Evolutionary conservation across 192 early-diverging fungal species (phyloP), one percentile per base, ranked within the genome.

Genomic region (Mortierella hygrophila): DNA sequence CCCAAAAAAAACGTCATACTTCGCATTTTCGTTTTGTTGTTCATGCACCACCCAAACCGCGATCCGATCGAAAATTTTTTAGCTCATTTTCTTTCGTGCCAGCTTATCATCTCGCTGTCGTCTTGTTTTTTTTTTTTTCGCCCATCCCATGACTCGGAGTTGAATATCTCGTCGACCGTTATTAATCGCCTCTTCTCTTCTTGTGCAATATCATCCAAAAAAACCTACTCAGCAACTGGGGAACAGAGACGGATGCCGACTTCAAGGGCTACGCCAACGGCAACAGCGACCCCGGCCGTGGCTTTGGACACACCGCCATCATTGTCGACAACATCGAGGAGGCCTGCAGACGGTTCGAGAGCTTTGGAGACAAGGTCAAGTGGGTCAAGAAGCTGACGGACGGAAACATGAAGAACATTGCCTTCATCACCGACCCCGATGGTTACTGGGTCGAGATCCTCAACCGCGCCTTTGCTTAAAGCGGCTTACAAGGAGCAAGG

Each of bases 281-380:
- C 26, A 96, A 97, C 76, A 90, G 87, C 75, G 94, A 96, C 4
- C 90, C 91, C 15, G 87, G 90, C 16, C 91, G 93, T 55, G 96
- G 96, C 21, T 97, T 95, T 68, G 96, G 96, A 11, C 96, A 97
- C 76, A 96, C 94, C 75, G 94, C 94, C n/a, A 89, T 95, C 68
- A 84, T 92, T 38, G 96, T 97, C 13, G 96, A 96, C 78, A 82
- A 96, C 81, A 90, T 97, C 74, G 89, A 96, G 60, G 94, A 93
- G 9, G 95, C 95, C 1, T 96, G 95, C 89, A 91, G 89, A 35
- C 94, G 96, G 44, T 93, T 97, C 69, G 93, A 96, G 73, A 70
- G 90, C 38, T 70, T 93, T 57, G 93, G 91, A 49, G 95, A 95
- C 68, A 94, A 90, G 72, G 96, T 96, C 81, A 94, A 90, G 74